Percentiles rank a stretch among this genome's conserved stretches.
These are phyloP conservation scores for Penicillium sp. DNA, from an alignment of 2,329 filamentous ascomycete genomes.

Conservation along the genomic window DNA sequence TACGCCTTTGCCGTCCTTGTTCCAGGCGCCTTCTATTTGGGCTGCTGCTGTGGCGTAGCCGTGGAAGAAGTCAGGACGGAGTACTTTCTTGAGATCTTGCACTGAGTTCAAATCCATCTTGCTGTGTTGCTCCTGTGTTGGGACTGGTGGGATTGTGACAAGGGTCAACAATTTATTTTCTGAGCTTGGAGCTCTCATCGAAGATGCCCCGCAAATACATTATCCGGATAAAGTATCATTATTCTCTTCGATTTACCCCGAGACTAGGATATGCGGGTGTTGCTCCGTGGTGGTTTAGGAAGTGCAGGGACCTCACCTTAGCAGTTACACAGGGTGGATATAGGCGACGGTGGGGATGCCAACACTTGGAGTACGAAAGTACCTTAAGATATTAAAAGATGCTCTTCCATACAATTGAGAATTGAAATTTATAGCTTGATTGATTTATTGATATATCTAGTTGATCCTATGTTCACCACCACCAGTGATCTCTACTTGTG, in stretches of 20 bases:
- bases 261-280: neutral
- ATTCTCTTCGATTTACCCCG: conserved; percentile 10
- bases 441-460: neutral
- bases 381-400: neutral
- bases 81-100: conserved; percentile 28
- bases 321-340: neutral
- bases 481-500: conserved; percentile 15
- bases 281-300: conserved; percentile 15
- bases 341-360: neutral
- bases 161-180: neutral
- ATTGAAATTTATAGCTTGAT: neutral
- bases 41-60: conserved; percentile 33
- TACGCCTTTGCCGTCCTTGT: conserved; percentile 71
- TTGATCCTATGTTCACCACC: conserved; percentile 8
- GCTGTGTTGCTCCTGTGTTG: neutral
- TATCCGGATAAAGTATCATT: neutral
- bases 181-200: neutral
- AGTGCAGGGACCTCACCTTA: neutral
- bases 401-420: neutral
- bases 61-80: conserved; percentile 31
- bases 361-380: neutral
- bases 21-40: conserved; percentile 73
- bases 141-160: neutral
- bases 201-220: neutral
- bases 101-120: conserved; percentile 29